A percentile compares a stretch with the other conserved stretches of the same genome.
phyloP scores from a whole-genome alignment of 1,284 basidiomycete genomes.

The Porodaedalea pini region DNA sequence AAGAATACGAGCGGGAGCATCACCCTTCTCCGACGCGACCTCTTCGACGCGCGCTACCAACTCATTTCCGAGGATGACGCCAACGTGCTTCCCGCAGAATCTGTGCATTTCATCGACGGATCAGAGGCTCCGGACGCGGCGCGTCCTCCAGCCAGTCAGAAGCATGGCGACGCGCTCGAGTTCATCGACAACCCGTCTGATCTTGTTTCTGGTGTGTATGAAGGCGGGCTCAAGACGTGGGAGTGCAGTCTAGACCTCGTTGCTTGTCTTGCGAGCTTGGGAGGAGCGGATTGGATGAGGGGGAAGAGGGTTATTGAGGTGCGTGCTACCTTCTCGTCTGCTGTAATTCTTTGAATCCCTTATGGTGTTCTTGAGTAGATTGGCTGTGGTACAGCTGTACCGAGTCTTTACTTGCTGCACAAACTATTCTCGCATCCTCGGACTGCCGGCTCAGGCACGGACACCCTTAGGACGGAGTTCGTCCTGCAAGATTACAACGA shows the following conservation, averaged over 20 bases:
- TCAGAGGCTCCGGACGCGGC: background rate
- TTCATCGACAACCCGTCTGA: conserved; percentile 85
- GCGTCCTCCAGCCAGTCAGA: background rate
- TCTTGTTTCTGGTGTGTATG: conserved; percentile 89
- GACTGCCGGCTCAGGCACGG: conserved; percentile 5
- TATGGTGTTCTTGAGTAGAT: conserved; percentile 45
- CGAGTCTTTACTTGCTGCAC: conserved; percentile 71
- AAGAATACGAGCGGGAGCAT: conserved; percentile 12
- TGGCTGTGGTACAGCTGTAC: conserved; percentile 91
- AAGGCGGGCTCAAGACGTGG: conserved; percentile 98
- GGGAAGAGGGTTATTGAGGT: conserved; percentile 59
- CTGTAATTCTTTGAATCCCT: background rate
- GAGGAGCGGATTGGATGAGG: conserved; percentile 50
- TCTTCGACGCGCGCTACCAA: conserved; percentile 61
- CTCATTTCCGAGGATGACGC: conserved; percentile 27
- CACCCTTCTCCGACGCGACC: conserved; percentile 46
- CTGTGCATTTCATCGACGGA: background rate
- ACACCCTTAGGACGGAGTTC: conserved; percentile 46
- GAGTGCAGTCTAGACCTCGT: conserved; percentile 92
- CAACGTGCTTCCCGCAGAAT: too few species aligned
- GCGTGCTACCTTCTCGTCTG: conserved; percentile 21
- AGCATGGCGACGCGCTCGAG: conserved; percentile 31
- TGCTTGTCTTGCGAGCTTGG: conserved; percentile 45
- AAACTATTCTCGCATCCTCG: conserved; percentile 48
- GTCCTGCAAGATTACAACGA: conserved; percentile 94